Evolutionary conservation across 2,329 filamentous ascomycete genomes (phyloP), one percentile per base, ranked within the genome.

Genomic region (Aaosphaeria arxii): DNA sequence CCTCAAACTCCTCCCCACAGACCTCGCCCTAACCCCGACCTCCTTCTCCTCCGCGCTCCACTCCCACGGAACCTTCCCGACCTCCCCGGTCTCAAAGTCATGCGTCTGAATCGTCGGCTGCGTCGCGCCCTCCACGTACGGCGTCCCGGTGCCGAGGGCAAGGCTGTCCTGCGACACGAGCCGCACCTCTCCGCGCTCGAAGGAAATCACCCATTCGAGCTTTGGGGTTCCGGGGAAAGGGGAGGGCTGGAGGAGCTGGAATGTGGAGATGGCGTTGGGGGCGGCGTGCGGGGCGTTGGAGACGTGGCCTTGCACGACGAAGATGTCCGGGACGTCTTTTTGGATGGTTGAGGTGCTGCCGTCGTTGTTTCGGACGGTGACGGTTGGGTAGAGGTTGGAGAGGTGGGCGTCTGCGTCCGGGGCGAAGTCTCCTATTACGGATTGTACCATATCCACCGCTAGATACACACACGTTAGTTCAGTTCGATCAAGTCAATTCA

Each of bases 131-230:
- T 70, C 66, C 0, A 64, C 57, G 0, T 62, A 57, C 42, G n/a
- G 32, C 5, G 42, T 30, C 11, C 55, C 47, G 47, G 69, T 54
- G 7, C 40, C 42, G 11, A 49, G 57, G 4, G 57, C 56, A 30
- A 51, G 55, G 0, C 57, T 52, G 9, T n/a, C 17, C 3, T 2
- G 9, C 6, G 67, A 64, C 4, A 64, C 55, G 13, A 72, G 46
- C 5, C 58, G 55, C 31, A 73, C 48, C 43, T 69, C 66, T 11
- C 68, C 71, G 31, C 64, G 59, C 36, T 69, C 66, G 7, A 80
- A 77, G 39, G 75, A 67, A 41, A 84, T 74, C 3, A 66, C 72
- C 76, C 79, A 83, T 0, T 71, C 63, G 0, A 81, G 59, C 0
- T 64, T 68, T 0, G 77, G 72, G 0, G 76, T 74, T 0, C 71